Percentiles rank a stretch among this genome's conserved stretches.
Evolutionary conservation across 306 rosid genomes (phyloP).

Genomic region (Cicer chorassanicum): DNA sequence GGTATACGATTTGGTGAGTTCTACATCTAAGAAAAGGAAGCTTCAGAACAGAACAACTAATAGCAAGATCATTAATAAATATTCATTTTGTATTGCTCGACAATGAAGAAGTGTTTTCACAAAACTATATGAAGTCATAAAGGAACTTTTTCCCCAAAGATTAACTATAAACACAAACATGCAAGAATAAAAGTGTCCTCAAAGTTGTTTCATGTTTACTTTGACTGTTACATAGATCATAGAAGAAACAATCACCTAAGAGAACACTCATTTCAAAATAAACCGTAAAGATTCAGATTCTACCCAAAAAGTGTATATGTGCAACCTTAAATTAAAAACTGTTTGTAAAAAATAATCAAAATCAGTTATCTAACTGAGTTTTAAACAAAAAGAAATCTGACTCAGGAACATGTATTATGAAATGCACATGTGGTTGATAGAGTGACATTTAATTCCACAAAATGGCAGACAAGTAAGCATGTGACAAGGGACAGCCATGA

Average conservation of each 20-base stretch:
- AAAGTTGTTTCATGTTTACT: slow-evolving; percentile 34
- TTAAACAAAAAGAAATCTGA: slow-evolving; percentile 9
- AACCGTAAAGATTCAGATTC: slow-evolving; percentile 25
- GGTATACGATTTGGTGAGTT: slow-evolving; percentile 13
- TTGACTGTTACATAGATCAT: background rate
- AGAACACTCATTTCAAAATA: slow-evolving; percentile 32
- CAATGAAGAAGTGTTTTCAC: slow-evolving; percentile 2
- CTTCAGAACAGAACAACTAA: slow-evolving; percentile 16
- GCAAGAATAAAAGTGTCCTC: slow-evolving; percentile 10
- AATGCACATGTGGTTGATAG: slow-evolving; percentile 13
- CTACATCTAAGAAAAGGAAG: slow-evolving; percentile 20
- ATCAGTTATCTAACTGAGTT: slow-evolving; percentile 3
- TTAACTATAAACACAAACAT: slow-evolving; percentile 9
- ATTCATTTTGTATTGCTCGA: slow-evolving; percentile 10
- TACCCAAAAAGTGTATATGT: background rate
- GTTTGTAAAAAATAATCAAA: background rate
- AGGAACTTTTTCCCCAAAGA: background rate
- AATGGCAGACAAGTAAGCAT: slow-evolving; percentile 11
- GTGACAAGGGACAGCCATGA: slow-evolving; percentile 30
- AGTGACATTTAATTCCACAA: slow-evolving; percentile 29
- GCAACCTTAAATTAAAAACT: slow-evolving; percentile 28
- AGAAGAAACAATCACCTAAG: slow-evolving; percentile 34
- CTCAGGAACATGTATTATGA: slow-evolving; percentile 10
- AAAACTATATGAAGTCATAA: background rate
- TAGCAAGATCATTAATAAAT: background rate